Base-by-base conservation (phyloP, 176 grass and related monocot species). In the Ensete glaucum region DNA sequence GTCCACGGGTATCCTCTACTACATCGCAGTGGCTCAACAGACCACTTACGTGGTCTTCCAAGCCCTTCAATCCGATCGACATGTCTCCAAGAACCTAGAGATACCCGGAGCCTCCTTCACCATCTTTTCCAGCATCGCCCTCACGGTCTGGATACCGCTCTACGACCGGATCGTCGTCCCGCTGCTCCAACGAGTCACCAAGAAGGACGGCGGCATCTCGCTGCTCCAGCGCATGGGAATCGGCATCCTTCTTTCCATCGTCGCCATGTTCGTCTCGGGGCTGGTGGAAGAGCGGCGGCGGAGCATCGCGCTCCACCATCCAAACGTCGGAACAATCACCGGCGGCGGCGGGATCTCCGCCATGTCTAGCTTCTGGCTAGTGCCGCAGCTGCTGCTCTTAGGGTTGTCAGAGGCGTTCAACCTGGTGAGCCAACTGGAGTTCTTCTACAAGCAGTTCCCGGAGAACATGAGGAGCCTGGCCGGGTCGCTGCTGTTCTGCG, bases 401-500 rank as follows among this genome's bases (percentile, higher is more conserved):
- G 96, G 96, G 0, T 50, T 99, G 16, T 86, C 96, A 0, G 96
- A 99, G 85, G 96, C 88, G 0, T 95, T 99, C 75, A 99, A 99
- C 86, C 81, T 95, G 82, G 90, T 99, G 75, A 94, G 96, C 84
- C 96, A 99, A 77, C 91, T 99, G 48, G 96, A 99, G 88, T 99
- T 99, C 83, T 91, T 95, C 83, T 99, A 99, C 88, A 95, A 91
- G 84, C 88, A 99, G 73, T 91, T 99, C 66, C 96, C 96, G 5
- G 96, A 99, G 83, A 91, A 95, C 88, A 99, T 99, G 96, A 54
- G 91, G 68, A 99, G 91, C 75, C 84, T 99, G 3, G 96, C 91
- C 0, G 96, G 96, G 43, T 88, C 96, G 64, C 83, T 99, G 17
- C 84, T 91, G 3, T 99, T 95, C 83, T 84, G 87, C 77, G 93